Conservation (phyloP, 345 rosid species). For the Brassica juncea region DNA sequence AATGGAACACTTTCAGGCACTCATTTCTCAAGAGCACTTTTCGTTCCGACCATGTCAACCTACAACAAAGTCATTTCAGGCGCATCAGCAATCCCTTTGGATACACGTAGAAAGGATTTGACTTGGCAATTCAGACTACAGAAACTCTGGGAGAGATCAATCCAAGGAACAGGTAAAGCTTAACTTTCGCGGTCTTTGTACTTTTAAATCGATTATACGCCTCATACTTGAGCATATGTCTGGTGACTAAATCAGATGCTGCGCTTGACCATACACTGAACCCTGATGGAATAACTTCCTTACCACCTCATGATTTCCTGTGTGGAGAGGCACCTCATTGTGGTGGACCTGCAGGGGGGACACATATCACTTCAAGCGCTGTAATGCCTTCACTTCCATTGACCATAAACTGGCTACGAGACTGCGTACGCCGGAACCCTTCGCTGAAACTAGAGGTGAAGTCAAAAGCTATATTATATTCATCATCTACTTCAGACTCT, state of each 20-base stretch:
- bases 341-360: conserved; percentile 39
- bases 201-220: neutral
- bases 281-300: conserved; percentile 31
- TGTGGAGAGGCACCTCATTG: conserved; percentile 54
- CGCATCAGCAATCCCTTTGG: conserved; percentile 48
- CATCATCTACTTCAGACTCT: conserved; percentile 9
- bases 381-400: conserved; percentile 74
- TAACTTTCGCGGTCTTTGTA: conserved; percentile 2
- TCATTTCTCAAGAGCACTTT: conserved; percentile 75
- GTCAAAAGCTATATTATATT: conserved; percentile 2
- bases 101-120: conserved; percentile 50
- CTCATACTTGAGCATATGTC: conserved; percentile 13
- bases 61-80: conserved; percentile 78
- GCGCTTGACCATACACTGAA: conserved; percentile 42
- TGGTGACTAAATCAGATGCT: conserved; percentile 44
- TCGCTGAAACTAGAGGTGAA: conserved; percentile 67
- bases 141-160: conserved; percentile 68
- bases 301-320: conserved; percentile 62
- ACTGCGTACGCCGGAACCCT: conserved; percentile 64
- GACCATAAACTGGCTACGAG: conserved; percentile 67
- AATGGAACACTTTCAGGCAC: conserved; percentile 49
- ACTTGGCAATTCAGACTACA: conserved; percentile 81
- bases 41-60: conserved; percentile 76
- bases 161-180: conserved; percentile 59
- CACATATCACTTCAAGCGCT: conserved; percentile 49